These are phyloP conservation scores for Sphaerostilbella broomeana DNA, from an alignment of 2,329 filamentous ascomycete species.

Conservation along the genomic window DNA sequence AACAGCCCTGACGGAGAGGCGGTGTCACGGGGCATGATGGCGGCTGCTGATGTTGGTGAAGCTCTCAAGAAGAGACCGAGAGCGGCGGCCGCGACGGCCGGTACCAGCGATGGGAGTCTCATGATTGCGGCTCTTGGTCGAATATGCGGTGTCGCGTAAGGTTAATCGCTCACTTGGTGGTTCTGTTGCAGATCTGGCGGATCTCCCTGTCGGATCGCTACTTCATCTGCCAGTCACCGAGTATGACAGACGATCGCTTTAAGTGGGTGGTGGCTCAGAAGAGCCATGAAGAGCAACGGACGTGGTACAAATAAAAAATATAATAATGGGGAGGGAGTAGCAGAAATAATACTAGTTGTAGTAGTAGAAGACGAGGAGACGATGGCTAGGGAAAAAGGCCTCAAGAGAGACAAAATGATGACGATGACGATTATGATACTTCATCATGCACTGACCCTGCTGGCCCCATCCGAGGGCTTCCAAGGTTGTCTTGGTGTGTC, in stretches of 20 bases:
- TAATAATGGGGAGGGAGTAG: too few relatives aligned
- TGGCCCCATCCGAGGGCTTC: too few relatives aligned
- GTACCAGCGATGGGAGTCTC: slow-evolving; percentile 9
- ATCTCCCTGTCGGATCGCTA: neutral
- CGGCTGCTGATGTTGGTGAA: slow-evolving; percentile 8
- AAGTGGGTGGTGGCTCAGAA: neutral
- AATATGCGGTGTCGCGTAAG: neutral
- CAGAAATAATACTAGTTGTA: too few relatives aligned
- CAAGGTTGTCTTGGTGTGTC: too few relatives aligned
- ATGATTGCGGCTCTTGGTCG: neutral
- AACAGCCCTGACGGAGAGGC: slow-evolving; percentile 9
- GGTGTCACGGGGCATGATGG: slow-evolving; percentile 1
- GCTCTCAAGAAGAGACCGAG: slow-evolving; percentile 4
- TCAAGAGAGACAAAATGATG: too few relatives aligned
- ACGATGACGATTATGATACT: too few relatives aligned
- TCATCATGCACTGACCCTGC: too few relatives aligned
- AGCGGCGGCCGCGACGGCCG: slow-evolving; percentile 3
- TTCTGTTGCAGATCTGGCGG: slow-evolving; percentile 8
- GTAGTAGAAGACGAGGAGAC: too few relatives aligned
- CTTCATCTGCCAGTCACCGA: neutral
- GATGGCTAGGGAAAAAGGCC: too few relatives aligned
- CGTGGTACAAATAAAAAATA: too few relatives aligned
- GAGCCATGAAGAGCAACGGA: too few relatives aligned
- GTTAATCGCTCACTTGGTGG: slow-evolving; percentile 6
- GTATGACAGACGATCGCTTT: neutral